Percentiles rank a stretch among this genome's conserved stretches.
These are phyloP conservation scores for Wickerhamomyces alni DNA, from an alignment of 805 yeast species.

Conservation along the genomic window DNA sequence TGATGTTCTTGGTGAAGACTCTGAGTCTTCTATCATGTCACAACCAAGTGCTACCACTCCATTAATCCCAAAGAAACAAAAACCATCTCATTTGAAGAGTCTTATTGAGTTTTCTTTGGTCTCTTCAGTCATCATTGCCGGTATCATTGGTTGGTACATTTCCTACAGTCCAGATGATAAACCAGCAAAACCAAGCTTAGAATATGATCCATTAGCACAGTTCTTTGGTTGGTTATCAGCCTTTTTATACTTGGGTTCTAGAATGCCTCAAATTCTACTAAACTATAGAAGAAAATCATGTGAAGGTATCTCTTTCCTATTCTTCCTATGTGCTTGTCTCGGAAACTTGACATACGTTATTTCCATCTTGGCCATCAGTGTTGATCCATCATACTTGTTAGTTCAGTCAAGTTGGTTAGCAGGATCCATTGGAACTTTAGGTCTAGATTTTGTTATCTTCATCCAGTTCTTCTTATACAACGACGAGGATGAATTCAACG, in stretches of 20 bases:
- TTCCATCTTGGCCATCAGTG: slow-evolving; percentile 72
- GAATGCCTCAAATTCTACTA: slow-evolving; percentile 86
- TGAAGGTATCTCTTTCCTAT: slow-evolving; percentile 91
- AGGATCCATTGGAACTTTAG: slow-evolving; percentile 84
- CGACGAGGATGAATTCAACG: slow-evolving; percentile 8
- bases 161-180: slow-evolving; percentile 41
- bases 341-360: slow-evolving; percentile 91
- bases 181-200: slow-evolving; percentile 37
- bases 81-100: slow-evolving; percentile 17
- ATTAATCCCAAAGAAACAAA: slow-evolving; percentile 4
- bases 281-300: slow-evolving; percentile 86
- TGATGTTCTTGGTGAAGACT: slow-evolving; percentile 29
- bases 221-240: slow-evolving; percentile 81
- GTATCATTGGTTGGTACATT: slow-evolving; percentile 83
- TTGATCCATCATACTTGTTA: slow-evolving; percentile 60
- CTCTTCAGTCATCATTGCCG: slow-evolving; percentile 68
- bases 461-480: slow-evolving; percentile 78
- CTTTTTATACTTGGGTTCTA: slow-evolving; percentile 70
- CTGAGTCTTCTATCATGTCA: slow-evolving; percentile 7
- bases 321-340: slow-evolving; percentile 89
- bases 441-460: slow-evolving; percentile 78
- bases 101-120: slow-evolving; percentile 36
- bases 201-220: slow-evolving; percentile 77
- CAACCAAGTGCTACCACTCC: slow-evolving; percentile 3
- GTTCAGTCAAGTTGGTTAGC: slow-evolving; percentile 90